Evolutionary conservation across 495 filamentous ascomycete species (phyloP), one percentile per base, ranked within the genome.

Genomic region (Hamigera avellanea): DNA sequence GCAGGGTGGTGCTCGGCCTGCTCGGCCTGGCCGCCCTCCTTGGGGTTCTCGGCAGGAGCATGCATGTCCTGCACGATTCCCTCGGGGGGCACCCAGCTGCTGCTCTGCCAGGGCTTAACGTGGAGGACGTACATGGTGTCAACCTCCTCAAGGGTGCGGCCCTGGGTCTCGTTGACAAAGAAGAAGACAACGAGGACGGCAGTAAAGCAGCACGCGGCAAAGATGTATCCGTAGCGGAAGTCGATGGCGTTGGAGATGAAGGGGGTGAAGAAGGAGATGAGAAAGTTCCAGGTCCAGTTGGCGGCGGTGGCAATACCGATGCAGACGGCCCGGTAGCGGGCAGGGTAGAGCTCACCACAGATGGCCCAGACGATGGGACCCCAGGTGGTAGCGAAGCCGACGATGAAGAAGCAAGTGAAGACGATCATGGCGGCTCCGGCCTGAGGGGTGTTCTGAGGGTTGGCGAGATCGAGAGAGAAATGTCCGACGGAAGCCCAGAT

Each of bases 271-370:
- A 91, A 86, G 8, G 77, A 76, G 48, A 91, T 77, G 44, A 89
- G 55, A 67, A 89, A 94, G 57, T 93, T 94, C 80, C 79, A 91
- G 37, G 78, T 72, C 86, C 86, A 94, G 65, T 93, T 94, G 36
- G 76, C 71, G 5, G 80, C 76, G 0, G 86, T 91, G 12, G 81
- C 80, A 13, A 87, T 50, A 23, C 78, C 81, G 70, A 87, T 86
- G 45, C 72, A 77, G 19, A 75, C 71, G 14, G 81, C 81, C 29
- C 84, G 75, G 56, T 86, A 84, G 32, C 76, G 69, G 38, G 75
- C 69, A 14, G 86, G 86, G 56, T 85, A 93, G 49, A 91, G 73
- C 61, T 94, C 86, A 35, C 77, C 78, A 32, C 80, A 76, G 37
- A 84, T 75, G 17, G 77, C 70, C 85, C 85, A 93, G 28, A 88